Percentiles rank a stretch among this genome's conserved stretches.
These are phyloP conservation scores for Wickerhamomyces strasburgensis DNA, from an alignment of 805 yeast genomes.

Conservation along the genomic window DNA sequence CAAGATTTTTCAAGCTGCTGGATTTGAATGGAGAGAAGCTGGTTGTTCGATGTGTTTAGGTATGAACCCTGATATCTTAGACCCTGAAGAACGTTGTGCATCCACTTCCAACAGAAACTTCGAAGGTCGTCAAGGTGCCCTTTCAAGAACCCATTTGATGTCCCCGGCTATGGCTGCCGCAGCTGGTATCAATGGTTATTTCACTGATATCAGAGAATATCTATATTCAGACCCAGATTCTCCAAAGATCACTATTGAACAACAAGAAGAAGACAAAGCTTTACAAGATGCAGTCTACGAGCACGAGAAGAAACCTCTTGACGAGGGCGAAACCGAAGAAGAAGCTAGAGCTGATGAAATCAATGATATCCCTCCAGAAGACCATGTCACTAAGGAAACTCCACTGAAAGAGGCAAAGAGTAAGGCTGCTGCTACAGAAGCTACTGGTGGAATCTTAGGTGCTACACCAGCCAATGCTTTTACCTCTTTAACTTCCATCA, in stretches of 20 bases:
- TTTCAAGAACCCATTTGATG: conserved; percentile 93
- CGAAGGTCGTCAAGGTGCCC: conserved; percentile 98
- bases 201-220: conserved; percentile 85
- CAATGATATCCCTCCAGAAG: conserved; percentile 57
- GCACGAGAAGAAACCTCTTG: conserved; percentile 62
- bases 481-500: conserved; percentile 69
- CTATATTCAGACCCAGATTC: conserved; percentile 54
- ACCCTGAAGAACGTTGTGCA: conserved; percentile 96
- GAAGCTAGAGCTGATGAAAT: conserved; percentile 50
- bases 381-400: conserved; percentile 35
- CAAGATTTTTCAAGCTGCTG: conserved; percentile 85
- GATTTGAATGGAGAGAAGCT: conserved; percentile 99
- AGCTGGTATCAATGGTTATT: conserved; percentile 88
- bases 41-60: conserved; percentile 99
- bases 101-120: conserved; percentile 98
- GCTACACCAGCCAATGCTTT: conserved; percentile 70
- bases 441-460: conserved; percentile 34
- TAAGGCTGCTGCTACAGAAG: conserved; percentile 7
- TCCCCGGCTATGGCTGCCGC: conserved; percentile 99
- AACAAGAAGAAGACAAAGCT: conserved; percentile 49
- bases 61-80: conserved; percentile 96
- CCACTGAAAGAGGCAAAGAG: conserved; percentile 25
- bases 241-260: conserved; percentile 47
- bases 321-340: conserved; percentile 44
- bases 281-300: conserved; percentile 67